Percentiles rank a stretch among this genome's conserved stretches.
phyloP scores from a whole-genome alignment of 1,284 basidiomycete species.

The Heterobasidion parviporum region DNA sequence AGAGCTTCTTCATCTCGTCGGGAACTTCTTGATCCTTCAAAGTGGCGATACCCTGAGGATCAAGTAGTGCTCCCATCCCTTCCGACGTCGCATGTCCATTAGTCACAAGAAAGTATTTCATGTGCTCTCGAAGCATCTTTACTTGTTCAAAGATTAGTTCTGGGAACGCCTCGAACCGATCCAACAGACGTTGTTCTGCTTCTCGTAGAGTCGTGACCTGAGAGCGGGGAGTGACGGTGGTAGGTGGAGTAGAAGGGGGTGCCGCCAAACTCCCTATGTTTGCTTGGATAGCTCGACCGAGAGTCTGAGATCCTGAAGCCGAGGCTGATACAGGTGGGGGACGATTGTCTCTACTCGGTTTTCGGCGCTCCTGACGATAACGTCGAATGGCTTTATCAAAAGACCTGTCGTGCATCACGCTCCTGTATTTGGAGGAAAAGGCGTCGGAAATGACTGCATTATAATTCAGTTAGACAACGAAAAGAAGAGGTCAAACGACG shows the following conservation, averaged over 20 bases:
- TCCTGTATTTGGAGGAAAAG: conserved; percentile 18
- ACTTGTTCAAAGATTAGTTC: conserved; percentile 37
- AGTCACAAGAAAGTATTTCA: conserved; percentile 29
- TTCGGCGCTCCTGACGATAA: conserved; percentile 6
- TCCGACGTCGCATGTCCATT: conserved; percentile 11
- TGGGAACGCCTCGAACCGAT: conserved; percentile 41
- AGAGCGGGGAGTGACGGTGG: background rate
- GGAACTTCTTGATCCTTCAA: conserved; percentile 17
- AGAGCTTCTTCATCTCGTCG: conserved; percentile 28
- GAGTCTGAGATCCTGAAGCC: background rate
- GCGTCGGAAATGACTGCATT: conserved; percentile 54
- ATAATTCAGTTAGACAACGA: conserved; percentile 9
- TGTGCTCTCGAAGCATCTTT: conserved; percentile 34
- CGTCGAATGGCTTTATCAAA: conserved; percentile 11
- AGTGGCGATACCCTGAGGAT: conserved; percentile 7
- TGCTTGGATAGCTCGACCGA: conserved; percentile 2
- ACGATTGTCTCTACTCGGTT: background rate
- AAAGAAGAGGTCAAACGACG: conserved; percentile 9
- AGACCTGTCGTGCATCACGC: conserved; percentile 4
- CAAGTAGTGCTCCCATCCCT: conserved; percentile 9
- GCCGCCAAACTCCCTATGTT: background rate
- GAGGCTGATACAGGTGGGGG: background rate
- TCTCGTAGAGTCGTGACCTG: conserved; percentile 9
- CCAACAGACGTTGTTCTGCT: conserved; percentile 19
- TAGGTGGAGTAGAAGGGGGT: background rate